These are phyloP conservation scores for Vitis rupestris DNA, from an alignment of 164 flowering plant genomes.

Conservation along the genomic window DNA sequence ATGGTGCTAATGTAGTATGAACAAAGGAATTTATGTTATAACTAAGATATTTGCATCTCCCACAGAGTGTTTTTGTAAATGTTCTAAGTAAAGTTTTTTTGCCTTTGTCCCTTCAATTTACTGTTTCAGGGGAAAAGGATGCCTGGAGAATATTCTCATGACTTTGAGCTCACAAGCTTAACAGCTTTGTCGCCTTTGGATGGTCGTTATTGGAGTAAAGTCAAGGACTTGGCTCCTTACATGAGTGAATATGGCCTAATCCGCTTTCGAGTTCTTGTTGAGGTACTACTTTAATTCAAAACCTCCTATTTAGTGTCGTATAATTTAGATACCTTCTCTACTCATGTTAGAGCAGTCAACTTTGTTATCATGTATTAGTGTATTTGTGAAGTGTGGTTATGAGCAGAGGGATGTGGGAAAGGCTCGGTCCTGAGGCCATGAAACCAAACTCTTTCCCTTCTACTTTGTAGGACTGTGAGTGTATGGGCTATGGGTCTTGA, in stretches of 20 bases:
- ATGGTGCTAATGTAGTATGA: too few species aligned
- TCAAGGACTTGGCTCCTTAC: conserved; percentile 76
- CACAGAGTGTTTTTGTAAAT: too few species aligned
- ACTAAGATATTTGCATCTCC: too few species aligned
- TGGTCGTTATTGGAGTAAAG: conserved; percentile 88
- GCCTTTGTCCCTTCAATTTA: neutral
- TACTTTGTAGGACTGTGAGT: too few species aligned
- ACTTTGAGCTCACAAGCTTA: conserved; percentile 56
- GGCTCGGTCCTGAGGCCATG: too few species aligned
- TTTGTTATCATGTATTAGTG: neutral
- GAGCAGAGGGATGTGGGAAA: too few species aligned
- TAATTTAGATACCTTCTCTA: neutral
- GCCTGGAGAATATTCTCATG: conserved; percentile 21
- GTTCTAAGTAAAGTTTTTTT: neutral
- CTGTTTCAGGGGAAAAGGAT: conserved; percentile 34
- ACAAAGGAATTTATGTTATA: too few species aligned
- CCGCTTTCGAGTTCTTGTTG: conserved; percentile 75
- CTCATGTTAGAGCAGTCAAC: neutral
- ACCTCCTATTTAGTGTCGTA: neutral
- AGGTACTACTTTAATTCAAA: conserved; percentile 46
- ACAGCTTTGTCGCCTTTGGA: conserved; percentile 86
- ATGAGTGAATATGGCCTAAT: conserved; percentile 88
- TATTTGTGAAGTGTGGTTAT: neutral
- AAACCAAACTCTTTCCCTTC: too few species aligned
- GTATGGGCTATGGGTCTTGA: too few species aligned